Conservation (phyloP, 1,284 basidiomycete genomes). For the Ustilago bromivora region DNA sequence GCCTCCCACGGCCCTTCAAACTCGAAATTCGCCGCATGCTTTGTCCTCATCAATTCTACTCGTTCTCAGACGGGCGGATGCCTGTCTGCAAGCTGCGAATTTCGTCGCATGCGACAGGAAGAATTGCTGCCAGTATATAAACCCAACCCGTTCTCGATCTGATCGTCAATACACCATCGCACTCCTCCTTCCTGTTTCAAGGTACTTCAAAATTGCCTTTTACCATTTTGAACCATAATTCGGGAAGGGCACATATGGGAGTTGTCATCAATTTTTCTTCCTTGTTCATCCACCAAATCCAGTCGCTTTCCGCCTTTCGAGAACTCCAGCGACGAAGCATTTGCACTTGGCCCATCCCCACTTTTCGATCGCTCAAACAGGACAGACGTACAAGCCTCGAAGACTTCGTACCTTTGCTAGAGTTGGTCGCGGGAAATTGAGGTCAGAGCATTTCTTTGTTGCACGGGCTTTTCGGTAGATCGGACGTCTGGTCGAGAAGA, state of each 20-base stretch:
- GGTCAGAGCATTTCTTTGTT: background rate
- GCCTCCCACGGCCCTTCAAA: slow-evolving; percentile 19
- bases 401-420: slow-evolving; percentile 19
- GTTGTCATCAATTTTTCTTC: slow-evolving; percentile 54
- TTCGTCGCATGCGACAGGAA: slow-evolving; percentile 12
- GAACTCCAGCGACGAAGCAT: background rate
- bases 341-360: background rate
- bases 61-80: background rate
- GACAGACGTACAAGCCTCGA: slow-evolving; percentile 19
- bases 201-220: slow-evolving; percentile 60
- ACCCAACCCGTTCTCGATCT: background rate
- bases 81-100: slow-evolving; percentile 3
- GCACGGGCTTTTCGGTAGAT: slow-evolving; percentile 19
- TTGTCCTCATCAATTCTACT: background rate
- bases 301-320: slow-evolving; percentile 28
- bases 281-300: slow-evolving; percentile 26
- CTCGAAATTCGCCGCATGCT: slow-evolving; percentile 15
- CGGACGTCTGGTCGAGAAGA: slow-evolving; percentile 30
- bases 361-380: background rate
- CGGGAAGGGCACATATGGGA: slow-evolving; percentile 52
- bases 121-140: slow-evolving; percentile 25
- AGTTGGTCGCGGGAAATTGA: background rate
- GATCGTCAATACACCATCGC: slow-evolving; percentile 10
- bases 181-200: slow-evolving; percentile 59
- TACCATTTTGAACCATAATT: slow-evolving; percentile 62